Evolutionary conservation across 1,139 yeast genomes (phyloP).

Genomic region (Chernovozyma aurita): DNA sequence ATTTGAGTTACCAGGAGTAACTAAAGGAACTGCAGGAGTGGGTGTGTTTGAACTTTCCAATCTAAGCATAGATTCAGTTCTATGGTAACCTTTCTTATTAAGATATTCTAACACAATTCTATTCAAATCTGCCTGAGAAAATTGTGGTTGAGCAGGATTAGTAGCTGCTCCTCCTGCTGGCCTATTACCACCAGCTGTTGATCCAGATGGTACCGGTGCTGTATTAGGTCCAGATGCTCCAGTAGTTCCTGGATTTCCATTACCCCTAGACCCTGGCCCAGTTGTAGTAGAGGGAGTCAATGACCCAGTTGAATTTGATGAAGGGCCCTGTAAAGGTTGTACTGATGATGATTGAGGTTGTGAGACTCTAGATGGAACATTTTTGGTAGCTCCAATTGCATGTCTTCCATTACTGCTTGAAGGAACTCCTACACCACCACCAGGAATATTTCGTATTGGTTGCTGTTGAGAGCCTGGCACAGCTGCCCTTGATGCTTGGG

Average conservation of each 20-base stretch:
- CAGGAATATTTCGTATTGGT: neutral
- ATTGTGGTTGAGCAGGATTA: constrained; percentile 27
- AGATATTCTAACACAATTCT: constrained; percentile 88
- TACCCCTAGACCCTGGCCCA: neutral
- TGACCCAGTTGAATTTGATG: too few relatives aligned
- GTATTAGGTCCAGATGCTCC: constrained; percentile 2
- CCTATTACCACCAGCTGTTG: constrained; percentile 2
- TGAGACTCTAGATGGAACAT: too few relatives aligned
- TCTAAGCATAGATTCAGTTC: constrained; percentile 90
- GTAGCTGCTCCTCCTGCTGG: constrained; percentile 2
- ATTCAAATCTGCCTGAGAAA: constrained; percentile 75
- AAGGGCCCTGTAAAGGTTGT: too few relatives aligned
- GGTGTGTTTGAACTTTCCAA: constrained; percentile 77
- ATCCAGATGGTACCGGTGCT: too few relatives aligned
- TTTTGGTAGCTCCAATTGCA: too few relatives aligned
- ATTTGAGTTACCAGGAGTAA: constrained; percentile 39
- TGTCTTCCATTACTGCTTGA: too few relatives aligned
- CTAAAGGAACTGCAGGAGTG: constrained; percentile 49
- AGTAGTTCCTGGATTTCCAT: neutral
- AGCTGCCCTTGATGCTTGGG: neutral
- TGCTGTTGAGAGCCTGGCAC: neutral
- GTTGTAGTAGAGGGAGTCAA: neutral
- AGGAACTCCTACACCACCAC: too few relatives aligned
- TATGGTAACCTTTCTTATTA: constrained; percentile 88
- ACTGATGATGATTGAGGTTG: too few relatives aligned